Evolutionary conservation across 768 basidiomycete genomes (phyloP).

Genomic region (Rhizopogon salebrosus): DNA sequence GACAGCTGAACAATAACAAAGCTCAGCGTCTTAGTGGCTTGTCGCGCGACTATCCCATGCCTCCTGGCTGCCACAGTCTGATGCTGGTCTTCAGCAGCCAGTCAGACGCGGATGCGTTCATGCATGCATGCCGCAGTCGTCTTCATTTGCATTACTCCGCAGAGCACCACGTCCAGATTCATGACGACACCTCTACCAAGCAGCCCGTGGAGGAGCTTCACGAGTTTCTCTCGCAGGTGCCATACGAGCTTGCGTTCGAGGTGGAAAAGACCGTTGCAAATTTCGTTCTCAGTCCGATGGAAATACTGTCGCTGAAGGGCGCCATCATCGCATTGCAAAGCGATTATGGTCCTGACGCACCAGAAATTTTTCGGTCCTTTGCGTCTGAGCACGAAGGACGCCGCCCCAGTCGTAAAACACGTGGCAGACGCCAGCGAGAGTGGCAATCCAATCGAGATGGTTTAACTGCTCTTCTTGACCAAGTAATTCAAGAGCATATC

Average conservation of each 20-base stretch:
- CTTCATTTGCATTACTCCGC: constrained; percentile 15
- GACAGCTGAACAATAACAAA: not conserved
- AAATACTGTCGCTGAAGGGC: constrained; percentile 18
- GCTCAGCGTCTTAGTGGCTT: constrained; percentile 21
- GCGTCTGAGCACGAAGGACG: constrained; percentile 16
- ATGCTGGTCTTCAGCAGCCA: constrained; percentile 23
- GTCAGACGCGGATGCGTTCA: constrained; percentile 24
- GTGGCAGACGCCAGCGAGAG: not conserved
- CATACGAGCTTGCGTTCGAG: constrained; percentile 34
- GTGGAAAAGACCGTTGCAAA: constrained; percentile 31
- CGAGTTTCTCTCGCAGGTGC: constrained; percentile 18
- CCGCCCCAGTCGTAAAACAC: not conserved
- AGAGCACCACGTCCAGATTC: constrained; percentile 11
- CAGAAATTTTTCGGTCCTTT: constrained; percentile 20
- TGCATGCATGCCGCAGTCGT: constrained; percentile 14
- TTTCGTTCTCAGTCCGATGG: constrained; percentile 17
- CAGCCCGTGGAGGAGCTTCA: constrained; percentile 12
- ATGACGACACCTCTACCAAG: constrained; percentile 9
- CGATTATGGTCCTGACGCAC: constrained; percentile 9
- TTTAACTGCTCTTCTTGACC: constrained; percentile 6
- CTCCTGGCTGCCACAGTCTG: constrained; percentile 25
- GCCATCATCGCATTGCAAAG: constrained; percentile 16
- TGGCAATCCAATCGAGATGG: constrained; percentile 9
- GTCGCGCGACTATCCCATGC: constrained; percentile 16
- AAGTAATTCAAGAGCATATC: constrained; percentile 14